A percentile compares a stretch with the other conserved stretches of the same genome.
Conservation (phyloP, 2,329 filamentous ascomycete genomes). For the Elsinoe perseae region DNA sequence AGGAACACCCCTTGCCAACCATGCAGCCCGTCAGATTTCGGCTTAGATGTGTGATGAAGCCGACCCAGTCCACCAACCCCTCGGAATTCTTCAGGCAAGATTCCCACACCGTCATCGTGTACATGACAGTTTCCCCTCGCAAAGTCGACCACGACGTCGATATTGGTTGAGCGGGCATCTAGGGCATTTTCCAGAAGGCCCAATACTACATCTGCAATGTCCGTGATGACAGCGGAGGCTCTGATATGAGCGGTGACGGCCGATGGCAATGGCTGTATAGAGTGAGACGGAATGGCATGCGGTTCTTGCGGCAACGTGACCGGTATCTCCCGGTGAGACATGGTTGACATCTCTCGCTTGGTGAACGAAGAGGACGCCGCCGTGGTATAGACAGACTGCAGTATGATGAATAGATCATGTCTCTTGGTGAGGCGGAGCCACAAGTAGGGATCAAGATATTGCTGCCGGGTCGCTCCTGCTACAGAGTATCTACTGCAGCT, state of each 20-base stretch:
- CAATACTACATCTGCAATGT: slow-evolving; percentile 61
- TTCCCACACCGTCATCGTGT: slow-evolving; percentile 79
- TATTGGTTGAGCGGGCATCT: slow-evolving; percentile 63
- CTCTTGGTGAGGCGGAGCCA: not conserved
- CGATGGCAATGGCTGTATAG: slow-evolving; percentile 60
- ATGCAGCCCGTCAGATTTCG: slow-evolving; percentile 43
- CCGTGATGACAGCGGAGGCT: slow-evolving; percentile 73
- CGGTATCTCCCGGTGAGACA: slow-evolving; percentile 10
- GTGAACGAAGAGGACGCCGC: slow-evolving; percentile 2
- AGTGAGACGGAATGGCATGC: slow-evolving; percentile 3
- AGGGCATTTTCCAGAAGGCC: slow-evolving; percentile 77
- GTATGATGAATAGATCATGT: not conserved
- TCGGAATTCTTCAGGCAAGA: slow-evolving; percentile 64
- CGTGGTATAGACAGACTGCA: not conserved
- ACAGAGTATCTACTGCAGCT: too few species aligned
- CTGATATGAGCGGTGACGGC: slow-evolving; percentile 71
- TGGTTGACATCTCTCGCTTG: slow-evolving; percentile 1
- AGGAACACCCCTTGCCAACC: slow-evolving; percentile 69
- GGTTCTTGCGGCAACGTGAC: not conserved
- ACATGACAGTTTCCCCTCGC: slow-evolving; percentile 66
- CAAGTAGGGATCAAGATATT: not conserved
- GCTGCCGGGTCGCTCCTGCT: not conserved
- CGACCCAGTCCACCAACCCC: slow-evolving; percentile 63
- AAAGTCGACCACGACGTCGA: slow-evolving; percentile 68
- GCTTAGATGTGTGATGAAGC: slow-evolving; percentile 65